Conservation (phyloP, 2,329 filamentous ascomycete genomes). For the Juglanconis sp. region DNA sequence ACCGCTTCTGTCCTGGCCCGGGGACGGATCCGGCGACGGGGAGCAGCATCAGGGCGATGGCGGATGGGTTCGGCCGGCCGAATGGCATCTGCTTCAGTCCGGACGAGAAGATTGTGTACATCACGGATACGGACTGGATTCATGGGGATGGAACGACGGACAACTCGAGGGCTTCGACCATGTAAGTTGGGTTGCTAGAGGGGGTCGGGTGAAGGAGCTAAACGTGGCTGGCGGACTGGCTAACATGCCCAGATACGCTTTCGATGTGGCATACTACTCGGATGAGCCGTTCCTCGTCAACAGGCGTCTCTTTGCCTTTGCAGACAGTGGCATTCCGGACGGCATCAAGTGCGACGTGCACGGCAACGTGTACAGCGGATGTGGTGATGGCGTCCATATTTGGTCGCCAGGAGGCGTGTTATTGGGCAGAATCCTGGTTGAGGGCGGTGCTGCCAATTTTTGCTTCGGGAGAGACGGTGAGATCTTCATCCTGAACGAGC, state of each 20-base stretch:
- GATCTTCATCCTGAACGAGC: constrained; percentile 47
- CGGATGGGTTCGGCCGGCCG: constrained; percentile 44
- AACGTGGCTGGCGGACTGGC: neutral
- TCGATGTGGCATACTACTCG: constrained; percentile 27
- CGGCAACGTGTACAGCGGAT: constrained; percentile 48
- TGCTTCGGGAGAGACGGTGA: constrained; percentile 42
- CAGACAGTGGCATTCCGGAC: constrained; percentile 43
- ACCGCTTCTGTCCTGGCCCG: constrained; percentile 36
- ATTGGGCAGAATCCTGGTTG: constrained; percentile 41
- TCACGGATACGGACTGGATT: constrained; percentile 40
- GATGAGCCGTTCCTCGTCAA: constrained; percentile 42
- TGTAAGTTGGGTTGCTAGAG: constrained; percentile 22
- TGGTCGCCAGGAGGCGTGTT: constrained; percentile 44
- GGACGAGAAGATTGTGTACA: constrained; percentile 40
- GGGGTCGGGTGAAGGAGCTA: no score
- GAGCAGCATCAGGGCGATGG: constrained; percentile 39
- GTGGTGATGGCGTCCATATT: constrained; percentile 46
- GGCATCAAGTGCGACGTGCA: constrained; percentile 44
- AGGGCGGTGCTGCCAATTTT: constrained; percentile 44
- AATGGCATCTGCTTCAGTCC: constrained; percentile 47
- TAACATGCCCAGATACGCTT: constrained; percentile 30
- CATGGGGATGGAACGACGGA: constrained; percentile 33
- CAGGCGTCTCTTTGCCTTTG: constrained; percentile 48
- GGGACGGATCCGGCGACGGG: constrained; percentile 24
- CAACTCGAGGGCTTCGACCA: constrained; percentile 21